Conservation (phyloP, 768 basidiomycete species). For the Boletus vinaceobasis region DNA sequence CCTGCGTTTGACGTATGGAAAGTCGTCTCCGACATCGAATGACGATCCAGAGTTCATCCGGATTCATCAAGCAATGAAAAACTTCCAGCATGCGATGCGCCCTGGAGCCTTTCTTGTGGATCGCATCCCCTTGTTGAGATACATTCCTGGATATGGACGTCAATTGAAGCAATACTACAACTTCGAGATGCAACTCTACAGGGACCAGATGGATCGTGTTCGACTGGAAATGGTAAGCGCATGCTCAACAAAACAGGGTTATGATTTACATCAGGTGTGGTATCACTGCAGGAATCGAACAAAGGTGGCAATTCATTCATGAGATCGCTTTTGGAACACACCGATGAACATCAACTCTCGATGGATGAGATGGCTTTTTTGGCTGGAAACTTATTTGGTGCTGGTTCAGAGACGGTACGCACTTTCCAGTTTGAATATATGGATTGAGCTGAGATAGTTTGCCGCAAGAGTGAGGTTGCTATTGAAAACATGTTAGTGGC, state of each 20-base stretch:
- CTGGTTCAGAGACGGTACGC: constrained; percentile 51
- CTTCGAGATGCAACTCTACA: too few species aligned
- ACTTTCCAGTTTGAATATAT: background rate
- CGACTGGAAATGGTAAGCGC: constrained; percentile 40
- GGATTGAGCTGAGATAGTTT: background rate
- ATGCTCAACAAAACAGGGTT: too few species aligned
- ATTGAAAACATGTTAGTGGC: constrained; percentile 53
- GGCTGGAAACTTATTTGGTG: constrained; percentile 56
- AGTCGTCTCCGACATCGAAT: constrained; percentile 19
- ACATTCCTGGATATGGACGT: constrained; percentile 56
- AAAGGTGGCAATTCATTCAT: too few species aligned
- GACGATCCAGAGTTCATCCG: constrained; percentile 25
- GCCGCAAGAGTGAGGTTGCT: constrained; percentile 41
- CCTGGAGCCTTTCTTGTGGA: constrained; percentile 39
- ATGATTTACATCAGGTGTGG: too few species aligned
- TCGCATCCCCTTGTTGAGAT: constrained; percentile 31
- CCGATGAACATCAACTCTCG: constrained; percentile 43
- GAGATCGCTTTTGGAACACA: constrained; percentile 50
- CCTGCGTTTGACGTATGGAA: constrained; percentile 24
- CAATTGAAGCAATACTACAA: constrained; percentile 50
- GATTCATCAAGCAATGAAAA: too few species aligned
- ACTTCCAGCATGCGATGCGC: too few species aligned
- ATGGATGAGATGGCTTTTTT: constrained; percentile 56
- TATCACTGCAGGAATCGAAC: too few species aligned
- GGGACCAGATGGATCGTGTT: constrained; percentile 44